Base-by-base conservation (phyloP, 164 flowering plant genomes). In the Stephania yunnanensis region DNA sequence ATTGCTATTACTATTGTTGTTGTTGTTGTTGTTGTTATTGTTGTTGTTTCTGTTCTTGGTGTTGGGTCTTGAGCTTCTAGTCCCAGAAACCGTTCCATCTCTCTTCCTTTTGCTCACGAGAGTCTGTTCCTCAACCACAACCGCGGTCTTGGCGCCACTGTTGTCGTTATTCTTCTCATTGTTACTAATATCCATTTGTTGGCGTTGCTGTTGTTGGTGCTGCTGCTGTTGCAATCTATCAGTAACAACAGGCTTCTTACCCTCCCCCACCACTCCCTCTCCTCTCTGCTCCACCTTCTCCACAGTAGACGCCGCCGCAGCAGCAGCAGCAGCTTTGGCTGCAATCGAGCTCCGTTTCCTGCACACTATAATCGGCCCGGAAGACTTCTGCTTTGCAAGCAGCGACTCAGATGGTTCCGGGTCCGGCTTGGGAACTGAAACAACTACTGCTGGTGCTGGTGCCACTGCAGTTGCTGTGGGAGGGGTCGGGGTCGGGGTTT, bases 301-400 rank as follows among this genome's bases (percentile, higher is more conserved):
- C 36, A 64, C 79, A 20, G 36, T 9, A 19, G 29, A 11, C 19
- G 80, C 74, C 1, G 83, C 1, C 2, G 83, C 5, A 5, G 89
- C 73, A 0, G 86, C 79, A 64, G 83, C 5, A 5, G 89, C 73
- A 0, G 86, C 79, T 69, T 84, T 86, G 1, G 83, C 80, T 2
- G 88, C 70, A 7, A 88, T 80, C 1, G 91, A 88, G 78, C 92
- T 91, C 5, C 92, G 79, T 68, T 88, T 89, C 5, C 89, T 82
- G 74, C 89, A 89, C 1, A 82, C 89, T 1, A 85, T 69, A 0
- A 87, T 75, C 0, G 88, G 87, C 20, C 76, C 85, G 0, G 84
- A 50, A 6, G 87, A 30, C 44, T 86, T 85, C 3, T 81, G 86
- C 42, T 85, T 86, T 2, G 73, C 78, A n/a, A 80, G 83, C 71